These are phyloP conservation scores for Trypethelium eluteriae DNA, from an alignment of 495 filamentous ascomycete species.

Conservation along the genomic window DNA sequence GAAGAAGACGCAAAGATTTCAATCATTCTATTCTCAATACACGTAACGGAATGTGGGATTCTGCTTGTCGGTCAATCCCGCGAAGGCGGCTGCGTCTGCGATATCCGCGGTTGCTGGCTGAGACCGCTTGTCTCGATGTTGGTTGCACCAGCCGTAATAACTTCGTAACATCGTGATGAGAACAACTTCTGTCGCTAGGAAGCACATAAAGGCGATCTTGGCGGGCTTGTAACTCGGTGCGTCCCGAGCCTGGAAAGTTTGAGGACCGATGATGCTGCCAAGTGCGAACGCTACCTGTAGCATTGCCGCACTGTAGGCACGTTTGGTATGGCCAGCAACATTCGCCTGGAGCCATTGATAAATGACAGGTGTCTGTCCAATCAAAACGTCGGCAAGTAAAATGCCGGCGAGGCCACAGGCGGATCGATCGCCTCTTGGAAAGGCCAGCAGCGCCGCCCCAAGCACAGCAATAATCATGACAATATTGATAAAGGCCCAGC, in stretches of 20 bases:
- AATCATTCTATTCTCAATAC: too few species aligned
- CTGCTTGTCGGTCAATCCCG: too few species aligned
- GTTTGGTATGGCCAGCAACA: slow-evolving; percentile 48
- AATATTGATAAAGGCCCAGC: slow-evolving; percentile 13
- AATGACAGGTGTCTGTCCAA: slow-evolving; percentile 39
- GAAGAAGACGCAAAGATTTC: too few species aligned
- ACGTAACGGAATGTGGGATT: too few species aligned
- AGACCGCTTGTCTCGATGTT: slow-evolving; percentile 17
- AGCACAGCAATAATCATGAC: slow-evolving; percentile 15
- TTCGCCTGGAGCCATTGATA: slow-evolving; percentile 42
- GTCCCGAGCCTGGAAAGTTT: slow-evolving; percentile 54
- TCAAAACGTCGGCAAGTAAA: slow-evolving; percentile 54
- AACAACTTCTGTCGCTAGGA: slow-evolving; percentile 39
- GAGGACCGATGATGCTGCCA: slow-evolving; percentile 58
- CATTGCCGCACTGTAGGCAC: not conserved
- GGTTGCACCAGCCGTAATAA: slow-evolving; percentile 45
- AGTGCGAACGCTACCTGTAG: slow-evolving; percentile 37
- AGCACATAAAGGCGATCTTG: slow-evolving; percentile 52
- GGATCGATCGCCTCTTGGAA: slow-evolving; percentile 42
- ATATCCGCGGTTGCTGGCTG: too few species aligned
- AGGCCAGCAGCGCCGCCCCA: slow-evolving; percentile 29
- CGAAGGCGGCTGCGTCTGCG: too few species aligned
- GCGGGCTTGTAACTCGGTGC: slow-evolving; percentile 55
- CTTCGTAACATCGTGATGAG: slow-evolving; percentile 37
- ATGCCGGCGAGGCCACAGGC: slow-evolving; percentile 54